phyloP scores from a whole-genome alignment of 345 rosid genomes.

The Bruguiera sexangula region DNA sequence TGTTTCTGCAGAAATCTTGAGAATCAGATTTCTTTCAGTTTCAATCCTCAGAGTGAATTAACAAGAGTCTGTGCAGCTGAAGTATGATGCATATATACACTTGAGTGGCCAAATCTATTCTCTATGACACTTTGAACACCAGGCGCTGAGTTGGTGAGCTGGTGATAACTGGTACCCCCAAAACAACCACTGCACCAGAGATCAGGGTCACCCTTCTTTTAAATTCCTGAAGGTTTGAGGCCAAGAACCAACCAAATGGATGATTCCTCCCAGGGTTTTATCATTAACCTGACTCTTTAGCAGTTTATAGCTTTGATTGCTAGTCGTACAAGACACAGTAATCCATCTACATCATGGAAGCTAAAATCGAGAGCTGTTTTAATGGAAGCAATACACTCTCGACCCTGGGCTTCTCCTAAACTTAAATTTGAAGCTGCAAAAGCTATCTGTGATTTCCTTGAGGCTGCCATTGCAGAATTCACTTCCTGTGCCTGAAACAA shows the following conservation, averaged over 20 bases:
- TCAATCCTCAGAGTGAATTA: constrained; percentile 17
- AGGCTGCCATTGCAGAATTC: constrained; percentile 22
- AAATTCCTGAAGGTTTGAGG: constrained; percentile 10
- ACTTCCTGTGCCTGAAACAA: constrained; percentile 23
- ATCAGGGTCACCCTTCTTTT: constrained; percentile 12
- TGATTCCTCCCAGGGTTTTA: constrained; percentile 15
- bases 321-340: not conserved
- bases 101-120: constrained; percentile 18
- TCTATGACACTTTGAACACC: constrained; percentile 28
- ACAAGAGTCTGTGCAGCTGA: constrained; percentile 19
- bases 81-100: constrained; percentile 21
- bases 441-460: constrained; percentile 16
- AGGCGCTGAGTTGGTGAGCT: constrained; percentile 2
- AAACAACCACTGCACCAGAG: constrained; percentile 14
- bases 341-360: constrained; percentile 17
- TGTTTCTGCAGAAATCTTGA: constrained; percentile 12
- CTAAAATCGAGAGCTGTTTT: constrained; percentile 15
- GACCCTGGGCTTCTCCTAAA: not conserved
- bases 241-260: constrained; percentile 14
- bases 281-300: constrained; percentile 25
- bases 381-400: constrained; percentile 6
- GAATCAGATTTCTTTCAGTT: constrained; percentile 17
- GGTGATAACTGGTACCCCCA: constrained; percentile 11
- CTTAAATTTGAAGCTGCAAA: constrained; percentile 4
- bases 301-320: constrained; percentile 49